Base-by-base conservation (phyloP, 2,329 filamentous ascomycete genomes). In the Scortechinia acanthostroma region DNA sequence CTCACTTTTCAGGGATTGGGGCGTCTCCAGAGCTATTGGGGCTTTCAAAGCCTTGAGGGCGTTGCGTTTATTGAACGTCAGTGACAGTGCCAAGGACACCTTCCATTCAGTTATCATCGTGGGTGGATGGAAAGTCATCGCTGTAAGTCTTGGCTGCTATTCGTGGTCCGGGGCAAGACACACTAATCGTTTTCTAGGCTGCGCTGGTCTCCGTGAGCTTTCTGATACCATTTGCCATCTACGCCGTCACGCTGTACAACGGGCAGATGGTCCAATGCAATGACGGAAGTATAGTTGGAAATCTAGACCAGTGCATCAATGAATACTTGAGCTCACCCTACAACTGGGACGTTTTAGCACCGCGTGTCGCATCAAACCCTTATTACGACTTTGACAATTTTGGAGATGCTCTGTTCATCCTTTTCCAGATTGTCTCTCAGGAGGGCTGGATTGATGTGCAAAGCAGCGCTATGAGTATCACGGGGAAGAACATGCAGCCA, bases 391-490 rank as follows among this genome's bases (percentile, higher is more conserved):
- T 98, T 58, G 93, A 98, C 62, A 86, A 94, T 58, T 98, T 98
- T 56, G 88, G 86, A n/a, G 79, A 88, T 45, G 86, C 91, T 0
- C 73, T 98, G 23, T 97, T 97, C 68, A 94, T 95, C 49, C 86
- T 98, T 48, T 98, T 96, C 68, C 91, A 97, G 62, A 96, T 98
- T 64, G 91, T 97, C 35, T 97, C 91, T 44, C 93, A 98, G 63
- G 94, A 98, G 71, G 93, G 93, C 23, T 98, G 94, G 93, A 83
- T 83, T 10, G 90, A 95, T 60, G 89, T 95, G n/a, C 88, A 93
- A 59, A 91, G 87, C 69, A 77, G 79, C 23, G 85, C 83, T 1
- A 87, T 95, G 68, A 79, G 81, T 22, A 93, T 97, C 51, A 91
- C 83, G 2, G 89, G 87, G 2, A 69, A 71, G 22, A 87, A 83